Base-by-base conservation (phyloP, 352 stramenopile genomes). In the Pythium periplocum region DNA sequence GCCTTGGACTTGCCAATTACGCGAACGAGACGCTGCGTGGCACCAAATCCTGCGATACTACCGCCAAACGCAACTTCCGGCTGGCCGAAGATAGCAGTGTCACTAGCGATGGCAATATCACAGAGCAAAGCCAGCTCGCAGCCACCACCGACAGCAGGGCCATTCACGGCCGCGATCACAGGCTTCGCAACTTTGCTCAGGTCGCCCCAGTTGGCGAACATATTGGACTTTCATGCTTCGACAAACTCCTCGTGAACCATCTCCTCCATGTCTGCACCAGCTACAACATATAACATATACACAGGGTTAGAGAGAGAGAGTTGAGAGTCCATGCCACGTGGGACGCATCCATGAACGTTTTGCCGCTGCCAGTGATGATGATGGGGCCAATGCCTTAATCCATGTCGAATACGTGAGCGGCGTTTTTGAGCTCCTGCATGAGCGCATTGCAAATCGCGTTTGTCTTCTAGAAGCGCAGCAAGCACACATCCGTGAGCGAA, bases 101-200 rank as follows among this genome's bases (percentile, higher is more conserved):
- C 91, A 45, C 86, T 82, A 10, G 96, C 97, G 48, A 99, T 87
- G 56, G 99, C 96, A 54, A 99, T 96, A 69, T 99, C 97, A 64
- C 96, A 99, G 71, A 99, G 97, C 97, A 99, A 99, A 33, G 97
- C 97, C 26, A 99, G 72, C 75, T 99, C 96, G 60, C 96, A 99
- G 37, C 97, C 97, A 48, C 97, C 97, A 40, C 97, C 97, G 10
- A 99, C 77, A 7, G 96, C 96, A 72, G 97, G 99, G 49, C 97
- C 97, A 74, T 99, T 99, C n/a, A 99, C 95, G 17, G 96, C 96
- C 4, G 97, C 97, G 46, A 98, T 97, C 17, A 96, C 81, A 3
- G 96, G 96, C 72, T 98, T 98, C 30, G 83, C 82, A 32, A 98
- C 70, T 66, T 97, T 96, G 41, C 92, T 93, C 56, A 99, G 85